Percentiles rank a stretch among this genome's conserved stretches.
Conservation (phyloP, 1,284 basidiomycete species). For the Fomitopsis palustris region DNA sequence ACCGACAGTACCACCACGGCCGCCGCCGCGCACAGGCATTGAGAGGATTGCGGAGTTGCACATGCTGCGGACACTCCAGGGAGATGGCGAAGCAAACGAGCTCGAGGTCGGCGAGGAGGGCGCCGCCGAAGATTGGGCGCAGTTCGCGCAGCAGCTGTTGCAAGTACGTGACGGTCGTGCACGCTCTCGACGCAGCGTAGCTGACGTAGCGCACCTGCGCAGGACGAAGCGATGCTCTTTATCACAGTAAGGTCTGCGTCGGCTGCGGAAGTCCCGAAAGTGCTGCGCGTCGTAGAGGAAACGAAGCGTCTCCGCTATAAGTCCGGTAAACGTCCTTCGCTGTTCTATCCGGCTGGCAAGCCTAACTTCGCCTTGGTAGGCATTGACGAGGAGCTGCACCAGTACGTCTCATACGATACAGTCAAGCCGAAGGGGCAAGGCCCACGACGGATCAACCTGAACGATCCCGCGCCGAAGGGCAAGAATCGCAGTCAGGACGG, state of each 20-base stretch:
- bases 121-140: slow-evolving; percentile 59
- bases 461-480: slow-evolving; percentile 36
- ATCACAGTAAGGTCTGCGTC: slow-evolving; percentile 66
- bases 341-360: too few relatives aligned
- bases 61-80: slow-evolving; percentile 36
- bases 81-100: slow-evolving; percentile 65
- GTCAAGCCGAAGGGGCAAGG: slow-evolving; percentile 39
- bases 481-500: slow-evolving; percentile 34
- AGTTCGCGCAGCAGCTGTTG: slow-evolving; percentile 62
- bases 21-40: slow-evolving; percentile 57
- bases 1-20: slow-evolving; percentile 55
- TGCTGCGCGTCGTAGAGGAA: slow-evolving; percentile 76
- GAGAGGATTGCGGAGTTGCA: slow-evolving; percentile 70
- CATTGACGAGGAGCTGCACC: slow-evolving; percentile 58
- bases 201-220: not conserved
- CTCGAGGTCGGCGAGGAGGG: slow-evolving; percentile 68
- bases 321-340: slow-evolving; percentile 42
- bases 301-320: slow-evolving; percentile 72
- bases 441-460: slow-evolving; percentile 65
- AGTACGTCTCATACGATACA: slow-evolving; percentile 74
- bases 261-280: slow-evolving; percentile 68
- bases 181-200: not conserved
- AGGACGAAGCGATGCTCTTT: slow-evolving; percentile 81
- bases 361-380: slow-evolving; percentile 30
- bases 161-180: slow-evolving; percentile 37